Base-by-base conservation (phyloP, 2,329 filamentous ascomycete genomes). In the Zarea fungicola region DNA sequence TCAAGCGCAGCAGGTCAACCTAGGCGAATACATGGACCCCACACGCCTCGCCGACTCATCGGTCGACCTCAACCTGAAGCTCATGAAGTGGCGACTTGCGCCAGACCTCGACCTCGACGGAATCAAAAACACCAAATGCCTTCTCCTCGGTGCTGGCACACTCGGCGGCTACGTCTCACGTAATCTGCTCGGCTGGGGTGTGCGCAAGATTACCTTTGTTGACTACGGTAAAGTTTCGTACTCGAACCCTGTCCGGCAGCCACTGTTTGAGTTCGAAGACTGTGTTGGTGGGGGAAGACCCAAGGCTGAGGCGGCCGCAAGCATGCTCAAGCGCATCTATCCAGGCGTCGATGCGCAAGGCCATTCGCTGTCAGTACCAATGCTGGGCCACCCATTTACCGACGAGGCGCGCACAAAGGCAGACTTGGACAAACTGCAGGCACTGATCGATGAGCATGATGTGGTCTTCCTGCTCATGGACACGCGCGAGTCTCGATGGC, bases 71-170 rank as follows among this genome's bases (percentile, higher is more conserved):
- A 99, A 99, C 61, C 75, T 97, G 52, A 97, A 97, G 69, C 77
- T 99, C 50, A 99, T 99, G 84, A 99, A 96, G 70, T 99, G 93
- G 93, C 84, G 93, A 32, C 89, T 99, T 59, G 89, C 90, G 7
- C 93, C 93, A 0, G 84, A 84, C 43, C 78, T 99, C 34, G 80
- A 97, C 62, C 79, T 99, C 9, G 90, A 96, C 25, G 80, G 80
- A 25, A 91, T 97, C 63, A 96, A 96, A 62, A 80, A 85, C 50
- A 92, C 89, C 4, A 95, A 84, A 62, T 99, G 93, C 62, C 77
- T 99, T 14, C 73, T 99, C 3, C 80, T 99, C 2, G 93, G 93
- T 5, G 90, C 93, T 1, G 93, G 93, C 13, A 99, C 93, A 0
- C 75, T 99, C 1, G 93, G 93, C 8, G 91, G 89, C 52, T 97